Conservation (phyloP, 2,329 filamentous ascomycete species). For the Mollisia scopiformis region DNA sequence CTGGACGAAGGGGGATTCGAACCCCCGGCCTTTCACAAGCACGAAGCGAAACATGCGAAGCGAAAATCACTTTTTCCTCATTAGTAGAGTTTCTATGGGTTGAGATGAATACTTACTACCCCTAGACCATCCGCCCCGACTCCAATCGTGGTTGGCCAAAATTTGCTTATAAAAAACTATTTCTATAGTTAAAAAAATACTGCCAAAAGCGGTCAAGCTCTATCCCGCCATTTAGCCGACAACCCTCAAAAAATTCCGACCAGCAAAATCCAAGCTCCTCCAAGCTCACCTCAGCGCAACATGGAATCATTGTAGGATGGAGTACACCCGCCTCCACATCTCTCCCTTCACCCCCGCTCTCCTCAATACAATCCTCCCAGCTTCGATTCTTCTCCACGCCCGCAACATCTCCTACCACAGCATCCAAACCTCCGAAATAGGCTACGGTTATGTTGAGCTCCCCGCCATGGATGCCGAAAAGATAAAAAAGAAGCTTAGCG, state of each 20-base stretch:
- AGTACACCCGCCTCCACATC: constrained; percentile 74
- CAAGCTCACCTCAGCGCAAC: constrained; percentile 4
- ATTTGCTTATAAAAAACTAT: constrained; percentile 6
- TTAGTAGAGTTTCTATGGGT: neutral
- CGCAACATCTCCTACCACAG: constrained; percentile 87
- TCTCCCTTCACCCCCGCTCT: constrained; percentile 80
- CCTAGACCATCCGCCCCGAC: constrained; percentile 4
- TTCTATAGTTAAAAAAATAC: no score
- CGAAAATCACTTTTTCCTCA: constrained; percentile 38
- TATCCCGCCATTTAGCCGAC: constrained; percentile 12
- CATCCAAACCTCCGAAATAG: constrained; percentile 83
- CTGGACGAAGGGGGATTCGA: constrained; percentile 43
- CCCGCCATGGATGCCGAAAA: constrained; percentile 84
- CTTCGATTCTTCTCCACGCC: constrained; percentile 66
- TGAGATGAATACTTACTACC: constrained; percentile 6
- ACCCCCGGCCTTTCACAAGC: constrained; percentile 43
- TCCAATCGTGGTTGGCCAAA: neutral
- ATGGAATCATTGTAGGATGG: constrained; percentile 21
- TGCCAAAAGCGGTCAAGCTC: no score
- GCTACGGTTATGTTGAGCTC: constrained; percentile 88
- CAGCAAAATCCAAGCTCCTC: neutral
- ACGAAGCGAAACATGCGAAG: constrained; percentile 37
- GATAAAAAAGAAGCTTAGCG: constrained; percentile 88
- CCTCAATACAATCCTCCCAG: constrained; percentile 71
- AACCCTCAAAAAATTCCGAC: constrained; percentile 1